A percentile compares a stretch with the other conserved stretches of the same genome.
These are phyloP conservation scores for Macadamia tetraphylla DNA, from an alignment of 164 flowering plant genomes.

Conservation along the genomic window DNA sequence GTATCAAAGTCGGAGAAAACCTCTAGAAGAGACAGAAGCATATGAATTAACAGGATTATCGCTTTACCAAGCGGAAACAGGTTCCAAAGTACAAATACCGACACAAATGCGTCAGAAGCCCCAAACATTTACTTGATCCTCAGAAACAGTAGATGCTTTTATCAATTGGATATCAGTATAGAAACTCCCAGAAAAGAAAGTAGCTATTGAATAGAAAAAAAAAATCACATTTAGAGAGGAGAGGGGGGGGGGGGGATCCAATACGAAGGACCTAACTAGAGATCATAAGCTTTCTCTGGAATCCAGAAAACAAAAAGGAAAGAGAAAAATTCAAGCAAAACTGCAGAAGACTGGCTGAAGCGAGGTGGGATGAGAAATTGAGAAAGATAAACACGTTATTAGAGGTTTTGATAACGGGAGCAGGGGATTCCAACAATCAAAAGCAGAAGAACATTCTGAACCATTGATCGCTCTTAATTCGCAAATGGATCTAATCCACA, in stretches of 20 bases:
- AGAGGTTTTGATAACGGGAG: neutral
- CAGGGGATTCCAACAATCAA: neutral
- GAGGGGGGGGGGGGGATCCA: too few species aligned
- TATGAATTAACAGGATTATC: neutral
- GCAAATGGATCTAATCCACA: neutral
- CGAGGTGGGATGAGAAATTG: neutral
- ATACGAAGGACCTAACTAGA: too few species aligned
- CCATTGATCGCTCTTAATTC: neutral
- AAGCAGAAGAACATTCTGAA: too few species aligned
- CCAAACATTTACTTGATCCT: neutral
- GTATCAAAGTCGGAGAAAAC: neutral
- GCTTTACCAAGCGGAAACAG: constrained; percentile 12
- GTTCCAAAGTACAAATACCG: neutral
- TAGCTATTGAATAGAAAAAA: too few species aligned
- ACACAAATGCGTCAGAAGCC: neutral
- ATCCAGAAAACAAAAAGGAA: too few species aligned
- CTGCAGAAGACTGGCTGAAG: neutral
- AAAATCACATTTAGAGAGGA: too few species aligned
- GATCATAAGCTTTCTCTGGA: too few species aligned
- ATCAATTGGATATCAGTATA: neutral
- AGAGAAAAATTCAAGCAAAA: too few species aligned
- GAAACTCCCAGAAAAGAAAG: neutral
- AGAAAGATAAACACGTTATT: too few species aligned
- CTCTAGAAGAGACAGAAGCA: neutral
- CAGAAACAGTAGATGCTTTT: neutral